Evolutionary conservation across 169 alveolate genomes (phyloP).

Genomic region (Plasmodium ovale): DNA sequence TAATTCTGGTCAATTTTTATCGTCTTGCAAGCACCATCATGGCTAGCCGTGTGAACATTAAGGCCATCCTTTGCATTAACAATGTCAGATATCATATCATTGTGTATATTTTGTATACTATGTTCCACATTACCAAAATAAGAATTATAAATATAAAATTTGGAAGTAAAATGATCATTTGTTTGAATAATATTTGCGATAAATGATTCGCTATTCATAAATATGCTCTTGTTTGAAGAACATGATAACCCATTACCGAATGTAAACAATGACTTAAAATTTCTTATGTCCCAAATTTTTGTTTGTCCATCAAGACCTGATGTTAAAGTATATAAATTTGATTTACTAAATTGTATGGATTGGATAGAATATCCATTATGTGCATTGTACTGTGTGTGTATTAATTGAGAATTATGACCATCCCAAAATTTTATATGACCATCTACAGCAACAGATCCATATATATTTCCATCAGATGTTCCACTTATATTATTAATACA

Average conservation of each 20-base stretch:
- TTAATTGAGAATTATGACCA: constrained; percentile 78
- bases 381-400: constrained; percentile 72
- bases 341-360: constrained; percentile 77
- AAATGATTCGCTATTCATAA: constrained; percentile 52
- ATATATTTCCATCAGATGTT: constrained; percentile 49
- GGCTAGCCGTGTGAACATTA: constrained; percentile 53
- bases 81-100: constrained; percentile 37
- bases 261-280: constrained; percentile 48
- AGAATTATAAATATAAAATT: constrained; percentile 47
- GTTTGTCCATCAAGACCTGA: constrained; percentile 85
- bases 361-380: constrained; percentile 80
- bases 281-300: constrained; percentile 81
- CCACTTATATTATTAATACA: constrained; percentile 48
- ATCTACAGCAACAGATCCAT: constrained; percentile 31
- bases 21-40: constrained; percentile 48
- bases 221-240: constrained; percentile 47
- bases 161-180: constrained; percentile 17
- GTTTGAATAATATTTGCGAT: constrained; percentile 68
- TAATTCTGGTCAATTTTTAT: constrained; percentile 53
- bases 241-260: constrained; percentile 72
- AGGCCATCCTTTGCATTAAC: constrained; percentile 39
- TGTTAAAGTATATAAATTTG: constrained; percentile 77
- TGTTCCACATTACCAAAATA: constrained; percentile 61
- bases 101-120: constrained; percentile 60
- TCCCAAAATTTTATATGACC: constrained; percentile 81